Conservation (phyloP, 768 basidiomycete species). For the Gelatoporia subvermispora region DNA sequence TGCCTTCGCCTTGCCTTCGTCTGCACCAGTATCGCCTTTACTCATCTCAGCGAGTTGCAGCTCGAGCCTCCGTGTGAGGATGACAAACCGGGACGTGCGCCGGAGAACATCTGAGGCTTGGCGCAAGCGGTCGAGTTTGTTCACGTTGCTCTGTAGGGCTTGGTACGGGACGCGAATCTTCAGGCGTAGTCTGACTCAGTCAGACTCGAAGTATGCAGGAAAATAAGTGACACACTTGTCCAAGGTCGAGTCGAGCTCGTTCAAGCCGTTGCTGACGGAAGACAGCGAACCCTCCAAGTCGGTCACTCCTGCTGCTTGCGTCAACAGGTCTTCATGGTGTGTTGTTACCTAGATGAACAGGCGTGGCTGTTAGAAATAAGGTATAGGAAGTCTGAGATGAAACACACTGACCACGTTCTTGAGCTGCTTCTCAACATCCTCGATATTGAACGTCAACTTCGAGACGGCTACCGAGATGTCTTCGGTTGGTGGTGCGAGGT, state of each 20-base stretch:
- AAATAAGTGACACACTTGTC: conserved; percentile 53
- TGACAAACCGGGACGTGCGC: conserved; percentile 78
- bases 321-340: conserved; percentile 79
- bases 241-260: conserved; percentile 69
- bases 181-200: conserved; percentile 55
- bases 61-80: conserved; percentile 78
- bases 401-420: conserved; percentile 61
- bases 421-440: conserved; percentile 89
- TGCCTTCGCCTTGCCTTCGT: conserved; percentile 6
- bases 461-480: conserved; percentile 88
- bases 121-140: conserved; percentile 71
- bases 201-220: not conserved
- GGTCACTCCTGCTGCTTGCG: conserved; percentile 72
- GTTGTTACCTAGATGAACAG: conserved; percentile 54
- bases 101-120: conserved; percentile 82
- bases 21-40: conserved; percentile 16
- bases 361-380: not conserved
- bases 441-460: conserved; percentile 82
- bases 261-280: conserved; percentile 63
- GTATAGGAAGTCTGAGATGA: not conserved
- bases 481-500: conserved; percentile 62
- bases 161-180: conserved; percentile 87
- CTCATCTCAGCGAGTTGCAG: conserved; percentile 76
- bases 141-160: conserved; percentile 64
- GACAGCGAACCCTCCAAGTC: conserved; percentile 66